Conservation (phyloP, 2,329 filamentous ascomycete genomes). For the Hypoxylon sp. region DNA sequence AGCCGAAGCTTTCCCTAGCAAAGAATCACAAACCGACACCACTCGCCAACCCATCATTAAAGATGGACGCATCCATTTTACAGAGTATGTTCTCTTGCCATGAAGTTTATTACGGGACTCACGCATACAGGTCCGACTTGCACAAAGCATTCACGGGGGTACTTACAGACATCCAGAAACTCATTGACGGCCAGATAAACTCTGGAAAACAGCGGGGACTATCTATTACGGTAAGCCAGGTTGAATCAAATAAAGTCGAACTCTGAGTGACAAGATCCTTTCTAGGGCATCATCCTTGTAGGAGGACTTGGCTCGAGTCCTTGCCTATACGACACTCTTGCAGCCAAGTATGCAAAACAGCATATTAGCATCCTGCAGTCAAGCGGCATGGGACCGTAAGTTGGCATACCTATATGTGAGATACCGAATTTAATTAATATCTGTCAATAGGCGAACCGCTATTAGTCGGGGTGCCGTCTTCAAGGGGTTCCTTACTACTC, state of each 20-base stretch:
- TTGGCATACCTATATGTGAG: neutral
- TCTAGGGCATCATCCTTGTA: constrained; percentile 39
- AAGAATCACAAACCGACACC: neutral
- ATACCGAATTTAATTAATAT: neutral
- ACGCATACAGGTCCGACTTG: constrained; percentile 2
- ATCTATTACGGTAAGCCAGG: neutral
- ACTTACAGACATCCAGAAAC: neutral
- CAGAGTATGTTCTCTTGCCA: neutral
- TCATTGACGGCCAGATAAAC: constrained; percentile 7
- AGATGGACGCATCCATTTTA: constrained; percentile 11
- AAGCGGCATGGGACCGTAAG: constrained; percentile 10
- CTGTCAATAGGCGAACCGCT: constrained; percentile 33
- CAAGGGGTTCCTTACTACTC: constrained; percentile 16
- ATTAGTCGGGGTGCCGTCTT: constrained; percentile 41
- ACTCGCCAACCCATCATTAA: constrained; percentile 5
- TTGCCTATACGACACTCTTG: constrained; percentile 29
- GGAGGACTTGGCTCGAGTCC: constrained; percentile 39
- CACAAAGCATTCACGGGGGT: constrained; percentile 4
- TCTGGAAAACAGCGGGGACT: neutral
- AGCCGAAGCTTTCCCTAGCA: constrained; percentile 7
- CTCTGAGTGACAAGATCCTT: neutral
- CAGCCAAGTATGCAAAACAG: neutral
- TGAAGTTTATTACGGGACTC: neutral
- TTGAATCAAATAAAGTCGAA: neutral
- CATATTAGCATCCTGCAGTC: neutral